Conservation (phyloP, 352 stramenopile genomes). For the Aphanomyces cochlioides region DNA sequence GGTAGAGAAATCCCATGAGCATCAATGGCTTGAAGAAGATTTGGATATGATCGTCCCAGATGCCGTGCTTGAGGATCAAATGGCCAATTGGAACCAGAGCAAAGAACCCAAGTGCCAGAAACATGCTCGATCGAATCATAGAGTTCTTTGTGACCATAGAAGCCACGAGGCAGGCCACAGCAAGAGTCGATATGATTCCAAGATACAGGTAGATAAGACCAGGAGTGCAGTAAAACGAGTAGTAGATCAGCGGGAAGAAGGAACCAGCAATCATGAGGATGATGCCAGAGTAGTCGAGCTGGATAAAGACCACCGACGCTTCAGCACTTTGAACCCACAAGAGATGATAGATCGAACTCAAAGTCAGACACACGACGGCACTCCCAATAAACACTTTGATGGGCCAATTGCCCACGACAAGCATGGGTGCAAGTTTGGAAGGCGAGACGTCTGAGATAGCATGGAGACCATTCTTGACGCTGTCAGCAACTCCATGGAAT, state of each 20-base stretch:
- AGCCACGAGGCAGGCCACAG: not conserved
- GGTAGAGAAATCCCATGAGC: slow-evolving; percentile 77
- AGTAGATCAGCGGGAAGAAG: slow-evolving; percentile 86
- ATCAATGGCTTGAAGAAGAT: slow-evolving; percentile 76
- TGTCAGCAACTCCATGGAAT: slow-evolving; percentile 65
- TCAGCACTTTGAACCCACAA: slow-evolving; percentile 77
- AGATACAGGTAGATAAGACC: not conserved
- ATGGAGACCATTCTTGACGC: slow-evolving; percentile 73
- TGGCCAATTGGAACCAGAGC: slow-evolving; percentile 71
- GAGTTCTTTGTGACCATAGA: slow-evolving; percentile 39
- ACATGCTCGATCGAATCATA: slow-evolving; percentile 66
- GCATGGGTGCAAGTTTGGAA: slow-evolving; percentile 41
- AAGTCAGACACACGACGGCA: slow-evolving; percentile 77
- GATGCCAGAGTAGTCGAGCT: slow-evolving; percentile 82
- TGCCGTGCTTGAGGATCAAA: slow-evolving; percentile 67
- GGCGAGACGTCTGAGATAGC: slow-evolving; percentile 46
- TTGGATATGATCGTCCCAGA: slow-evolving; percentile 78
- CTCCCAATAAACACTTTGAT: slow-evolving; percentile 84
- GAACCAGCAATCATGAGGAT: slow-evolving; percentile 82
- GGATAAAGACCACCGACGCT: slow-evolving; percentile 70
- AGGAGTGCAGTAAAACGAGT: slow-evolving; percentile 84
- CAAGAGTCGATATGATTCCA: not conserved
- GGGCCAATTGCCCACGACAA: slow-evolving; percentile 77
- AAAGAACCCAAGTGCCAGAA: slow-evolving; percentile 79
- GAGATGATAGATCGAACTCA: slow-evolving; percentile 78